Base-by-base conservation (phyloP, 2,329 filamentous ascomycete species). In the Periconia macrospinosa region DNA sequence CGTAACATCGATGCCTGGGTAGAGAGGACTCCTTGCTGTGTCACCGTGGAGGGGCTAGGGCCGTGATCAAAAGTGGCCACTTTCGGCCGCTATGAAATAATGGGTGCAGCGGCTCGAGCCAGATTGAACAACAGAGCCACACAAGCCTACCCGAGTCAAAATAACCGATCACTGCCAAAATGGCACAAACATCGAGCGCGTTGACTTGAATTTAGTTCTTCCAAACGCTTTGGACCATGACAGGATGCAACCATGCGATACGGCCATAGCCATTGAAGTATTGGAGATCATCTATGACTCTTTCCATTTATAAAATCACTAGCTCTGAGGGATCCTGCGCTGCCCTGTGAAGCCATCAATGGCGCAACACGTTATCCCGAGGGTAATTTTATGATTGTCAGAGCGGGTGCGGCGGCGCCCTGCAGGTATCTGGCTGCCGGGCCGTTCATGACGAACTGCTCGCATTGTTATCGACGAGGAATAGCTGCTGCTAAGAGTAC, bases 21-120 rank as follows among this genome's bases (percentile, higher is more conserved):
- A 45, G 20, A 45, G 20, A 57, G 23, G 20, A 44, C 46, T 43
- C 42, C 47, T 56, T 43, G 58, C 53, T 58, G 55, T 54, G 30
- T 30, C 20, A 41, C 40, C 15, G 9, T 35, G n/a, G 46, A 48
- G 33, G 33, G 18, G 18, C 30, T n/a, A 37, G 18, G 19, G 30
- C 49, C 17, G 50, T 58, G 54, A 52, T 59, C 59, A 55, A 60
- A n/a, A 61, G 48, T 65, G 61, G 56, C 55, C 52, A 44, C 40
- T 37, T 37, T 52, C 50, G 56, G 55, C 59, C 56, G 50, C 55
- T 47, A 53, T 47, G 45, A 41, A 47, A 45, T 23, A 35, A 33
- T 53, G 47, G 52, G 41, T 18, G 49, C 52, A 19, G 51, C 47
- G 46, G 49, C 20, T 49, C 45, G 49, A 47, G 47, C 11, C 44